Base-by-base conservation (phyloP, 2,329 filamentous ascomycete genomes). In the Cladosporium sp. region DNA sequence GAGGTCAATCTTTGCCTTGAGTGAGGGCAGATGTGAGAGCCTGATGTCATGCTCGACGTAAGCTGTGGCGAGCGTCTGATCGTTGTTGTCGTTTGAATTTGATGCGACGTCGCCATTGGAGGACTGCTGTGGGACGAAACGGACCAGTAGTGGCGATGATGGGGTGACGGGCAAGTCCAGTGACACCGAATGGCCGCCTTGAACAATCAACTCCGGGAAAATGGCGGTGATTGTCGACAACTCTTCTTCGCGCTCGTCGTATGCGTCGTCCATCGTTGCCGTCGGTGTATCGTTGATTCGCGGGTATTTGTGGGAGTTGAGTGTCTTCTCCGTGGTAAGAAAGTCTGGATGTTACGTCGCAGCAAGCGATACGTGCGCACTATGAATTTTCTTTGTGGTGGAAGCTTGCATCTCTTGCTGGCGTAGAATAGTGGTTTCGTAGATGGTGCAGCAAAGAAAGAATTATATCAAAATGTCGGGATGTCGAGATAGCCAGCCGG, bases 241-340 rank as follows among this genome's bases (percentile, higher is more conserved):
- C 76, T 90, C 87, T 70, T 87, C 82, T 34, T 81, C 80, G 68
- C 87, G 83, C 70, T 89, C 87, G 73, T 89, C 86, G 14, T 85
- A 82, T 12, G 66, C 44, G 15, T 72, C 73, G 14, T 72, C 74
- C 77, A 79, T 79, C 10, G 36, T 47, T 59, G 34, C 15, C 21
- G 10, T 34, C n/a, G 30, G 8, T 34, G 4, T 55, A 4, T n/a
- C 10, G 7, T 21, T 15, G 30, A 21, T 55, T 21, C 30, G 14
- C 30, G 10, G 18, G 28, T 21, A 12, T 18, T 21, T 47, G n/a
- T 47, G n/a, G 4, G 41, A 47, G 41, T 21, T 12, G 10, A 5
- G n/a, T 3, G 8, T 3, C 41, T n/a, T 24, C 41, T 21, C 41
- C n/a, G 41, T 6, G n/a, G 41, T 21, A 24, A 21, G 41, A n/a